Conservation (phyloP, 345 rosid genomes). For the Carallia brachiata region DNA sequence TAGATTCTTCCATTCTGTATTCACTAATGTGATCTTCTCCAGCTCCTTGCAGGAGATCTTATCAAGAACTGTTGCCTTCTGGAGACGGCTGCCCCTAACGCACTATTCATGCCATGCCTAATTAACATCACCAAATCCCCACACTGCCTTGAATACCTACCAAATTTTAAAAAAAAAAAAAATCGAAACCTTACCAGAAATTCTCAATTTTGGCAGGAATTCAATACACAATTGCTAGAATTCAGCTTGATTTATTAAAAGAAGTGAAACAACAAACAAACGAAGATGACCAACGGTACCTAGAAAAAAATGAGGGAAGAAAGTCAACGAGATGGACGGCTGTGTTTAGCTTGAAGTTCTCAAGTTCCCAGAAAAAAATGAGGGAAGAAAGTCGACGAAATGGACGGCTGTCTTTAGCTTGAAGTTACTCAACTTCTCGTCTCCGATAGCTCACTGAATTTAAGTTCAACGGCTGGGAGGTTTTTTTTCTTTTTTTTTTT, state of each 20-base stretch:
- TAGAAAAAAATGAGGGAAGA: background rate
- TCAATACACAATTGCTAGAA: background rate
- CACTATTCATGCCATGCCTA: constrained; percentile 34
- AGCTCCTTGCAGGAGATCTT: constrained; percentile 47
- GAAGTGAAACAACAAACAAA: background rate
- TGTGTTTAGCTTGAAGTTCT: background rate
- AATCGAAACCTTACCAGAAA: background rate
- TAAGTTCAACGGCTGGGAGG: too few species aligned
- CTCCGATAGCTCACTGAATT: too few species aligned
- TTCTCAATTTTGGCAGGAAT: background rate
- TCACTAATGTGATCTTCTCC: constrained; percentile 21
- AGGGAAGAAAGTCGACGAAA: too few species aligned
- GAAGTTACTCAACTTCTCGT: too few species aligned
- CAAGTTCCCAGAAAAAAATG: too few species aligned
- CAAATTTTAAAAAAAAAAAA: background rate
- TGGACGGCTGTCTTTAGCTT: too few species aligned
- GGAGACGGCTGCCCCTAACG: constrained; percentile 33
- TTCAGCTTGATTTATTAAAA: background rate
- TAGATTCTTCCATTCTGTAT: constrained; percentile 40
- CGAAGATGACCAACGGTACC: background rate
- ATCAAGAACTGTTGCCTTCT: constrained; percentile 69
- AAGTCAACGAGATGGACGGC: too few species aligned
- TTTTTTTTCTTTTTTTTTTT: too few species aligned
- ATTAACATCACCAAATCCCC: constrained; percentile 35
- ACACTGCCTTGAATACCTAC: background rate